Percentiles rank a stretch among this genome's conserved stretches.
These are phyloP conservation scores for Saccharomycopsis hybrid DNA, from an alignment of 1,139 yeast species.

Conservation along the genomic window DNA sequence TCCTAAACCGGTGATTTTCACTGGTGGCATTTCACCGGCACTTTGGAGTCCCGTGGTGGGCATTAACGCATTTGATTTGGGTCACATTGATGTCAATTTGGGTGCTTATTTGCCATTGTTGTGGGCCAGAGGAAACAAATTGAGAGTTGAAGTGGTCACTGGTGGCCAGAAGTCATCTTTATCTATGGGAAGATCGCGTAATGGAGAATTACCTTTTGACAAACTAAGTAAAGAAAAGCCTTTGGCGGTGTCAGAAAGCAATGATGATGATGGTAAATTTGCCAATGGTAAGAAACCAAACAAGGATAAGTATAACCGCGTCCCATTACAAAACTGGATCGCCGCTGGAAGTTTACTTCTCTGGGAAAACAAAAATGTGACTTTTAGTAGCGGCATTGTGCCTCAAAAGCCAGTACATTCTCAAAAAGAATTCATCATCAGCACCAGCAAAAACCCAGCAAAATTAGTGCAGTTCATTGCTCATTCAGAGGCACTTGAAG, in stretches of 20 bases:
- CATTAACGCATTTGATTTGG: conserved; percentile 64
- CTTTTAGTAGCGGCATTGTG: conserved; percentile 34
- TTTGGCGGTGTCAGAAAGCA: not conserved
- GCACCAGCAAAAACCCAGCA: conserved; percentile 22
- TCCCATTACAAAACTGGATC: conserved; percentile 57
- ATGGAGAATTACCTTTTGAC: not conserved
- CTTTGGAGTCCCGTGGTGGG: conserved; percentile 78
- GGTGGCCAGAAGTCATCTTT: conserved; percentile 30
- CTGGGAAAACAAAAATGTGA: conserved; percentile 47
- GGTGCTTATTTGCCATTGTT: conserved; percentile 59
- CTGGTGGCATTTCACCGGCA: conserved; percentile 76
- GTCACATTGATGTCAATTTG: conserved; percentile 57
- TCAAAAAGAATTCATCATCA: conserved; percentile 20
- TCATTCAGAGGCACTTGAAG: not conserved
- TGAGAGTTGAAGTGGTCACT: conserved; percentile 49
- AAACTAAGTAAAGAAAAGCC: not conserved
- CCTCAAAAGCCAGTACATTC: conserved; percentile 13
- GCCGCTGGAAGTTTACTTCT: conserved; percentile 57
- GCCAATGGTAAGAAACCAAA: not conserved
- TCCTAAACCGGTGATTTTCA: conserved; percentile 59
- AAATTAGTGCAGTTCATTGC: conserved; percentile 18
- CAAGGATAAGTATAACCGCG: not conserved
- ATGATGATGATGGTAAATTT: not conserved
- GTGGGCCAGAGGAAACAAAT: conserved; percentile 36
- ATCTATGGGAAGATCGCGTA: not conserved